Base-by-base conservation (phyloP, 495 filamentous ascomycete species). In the Penicillium coprophilum region DNA sequence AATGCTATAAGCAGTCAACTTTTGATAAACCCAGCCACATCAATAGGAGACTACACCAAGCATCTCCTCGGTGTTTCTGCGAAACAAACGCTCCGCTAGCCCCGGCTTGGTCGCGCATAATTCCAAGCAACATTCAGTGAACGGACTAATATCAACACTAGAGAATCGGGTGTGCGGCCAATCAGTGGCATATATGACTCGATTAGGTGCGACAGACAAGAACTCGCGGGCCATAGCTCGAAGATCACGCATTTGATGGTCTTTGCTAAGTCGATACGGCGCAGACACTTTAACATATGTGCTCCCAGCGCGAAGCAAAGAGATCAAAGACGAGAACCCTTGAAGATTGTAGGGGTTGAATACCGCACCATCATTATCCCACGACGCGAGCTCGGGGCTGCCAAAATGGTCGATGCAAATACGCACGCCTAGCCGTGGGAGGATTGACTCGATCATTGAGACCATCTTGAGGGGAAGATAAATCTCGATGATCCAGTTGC, bases 101-200 rank as follows among this genome's bases (percentile, higher is more conserved):
- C 64, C 68, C 5, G 68, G 63, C 46, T 75, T 65, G 2, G 64
- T 53, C 4, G 61, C 65, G 57, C 79, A 80, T 53, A 75, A 62
- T 17, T 71, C 67, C 55, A 81, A 59, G 52, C 73, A 72, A 50
- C 66, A 60, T 36, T 79, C 68, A 7, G 75, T 72, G 53, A 76
- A 81, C 4, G 71, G 73, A 23, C 55, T 65, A 23, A 78, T 75
- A 59, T 82, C 70, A 15, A 78, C 53, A 2, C 71, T 69, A 5
- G 73, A 68, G 50, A 74, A 79, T 21, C 78, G 73, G 12, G 79
- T 82, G 61, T 81, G 77, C 11, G 79, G 79, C 79, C 79, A 82
- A 63, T 82, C 79, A 2, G 74, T 80, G 2, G 77, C 79, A 57
- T 75, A 82, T 10, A 82, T 67, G n/a, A 77, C 65, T 24, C 70